phyloP scores from a whole-genome alignment of 352 stramenopile species.

The Globisporangium recalcitrans region DNA sequence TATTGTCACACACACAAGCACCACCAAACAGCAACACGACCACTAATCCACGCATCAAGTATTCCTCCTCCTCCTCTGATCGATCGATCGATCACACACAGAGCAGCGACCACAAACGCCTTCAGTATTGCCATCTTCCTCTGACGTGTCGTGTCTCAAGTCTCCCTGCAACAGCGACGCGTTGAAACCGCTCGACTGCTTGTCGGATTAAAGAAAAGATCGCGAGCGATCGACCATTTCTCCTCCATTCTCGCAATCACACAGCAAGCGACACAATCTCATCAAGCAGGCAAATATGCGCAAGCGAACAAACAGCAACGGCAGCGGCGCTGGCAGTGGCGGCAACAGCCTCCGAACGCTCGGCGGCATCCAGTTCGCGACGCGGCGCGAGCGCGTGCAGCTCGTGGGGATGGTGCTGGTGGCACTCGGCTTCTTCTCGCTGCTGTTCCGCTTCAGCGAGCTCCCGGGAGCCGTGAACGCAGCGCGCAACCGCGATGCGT shows the following conservation, averaged over 20 bases:
- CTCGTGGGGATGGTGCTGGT: slow-evolving; percentile 4
- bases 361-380: not conserved
- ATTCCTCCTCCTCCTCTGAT: too few relatives aligned
- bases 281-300: not conserved
- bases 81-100: too few relatives aligned
- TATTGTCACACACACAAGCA: too few relatives aligned
- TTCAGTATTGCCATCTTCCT: too few relatives aligned
- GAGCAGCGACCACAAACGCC: too few relatives aligned
- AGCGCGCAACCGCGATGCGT: not conserved
- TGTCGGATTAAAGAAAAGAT: not conserved
- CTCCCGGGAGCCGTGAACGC: slow-evolving; percentile 1
- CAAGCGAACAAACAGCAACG: slow-evolving; percentile 4
- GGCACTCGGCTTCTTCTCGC: not conserved
- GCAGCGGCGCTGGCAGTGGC: not conserved
- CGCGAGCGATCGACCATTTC: not conserved
- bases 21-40: too few relatives aligned
- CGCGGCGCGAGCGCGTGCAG: slow-evolving; percentile 6
- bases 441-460: slow-evolving; percentile 6
- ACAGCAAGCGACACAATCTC: not conserved
- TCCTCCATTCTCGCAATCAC: not conserved
- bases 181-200: not conserved
- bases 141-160: too few relatives aligned
- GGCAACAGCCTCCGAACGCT: not conserved
- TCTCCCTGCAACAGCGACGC: too few relatives aligned
- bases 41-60: too few relatives aligned